Percentiles rank a stretch among this genome's conserved stretches.
Evolutionary conservation across 768 basidiomycete species (phyloP).

Genomic region (Tricholoma sp.): DNA sequence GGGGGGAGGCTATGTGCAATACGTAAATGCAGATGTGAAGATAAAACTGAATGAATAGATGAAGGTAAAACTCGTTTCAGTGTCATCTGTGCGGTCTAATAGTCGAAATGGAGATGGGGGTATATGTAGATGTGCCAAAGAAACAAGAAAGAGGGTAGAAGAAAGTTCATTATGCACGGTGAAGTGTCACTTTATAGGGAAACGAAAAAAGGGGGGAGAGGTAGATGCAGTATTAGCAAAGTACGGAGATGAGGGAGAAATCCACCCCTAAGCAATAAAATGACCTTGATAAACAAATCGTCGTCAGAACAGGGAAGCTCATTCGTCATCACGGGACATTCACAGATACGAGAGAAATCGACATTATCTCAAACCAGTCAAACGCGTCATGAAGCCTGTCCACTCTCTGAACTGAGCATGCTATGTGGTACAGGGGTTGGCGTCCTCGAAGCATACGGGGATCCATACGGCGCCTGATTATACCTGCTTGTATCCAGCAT

Average conservation of each 20-base stretch:
- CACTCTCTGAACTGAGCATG: constrained; percentile 6
- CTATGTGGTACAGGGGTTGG: constrained; percentile 22
- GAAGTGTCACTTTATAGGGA: not conserved
- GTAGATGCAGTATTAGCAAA: not conserved
- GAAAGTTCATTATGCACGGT: not conserved
- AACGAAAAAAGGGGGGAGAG: not conserved
- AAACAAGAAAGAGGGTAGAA: not conserved
- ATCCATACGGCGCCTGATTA: constrained; percentile 36
- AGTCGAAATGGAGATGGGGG: not conserved
- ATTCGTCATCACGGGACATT: constrained; percentile 1
- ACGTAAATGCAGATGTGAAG: not conserved
- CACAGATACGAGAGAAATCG: not conserved
- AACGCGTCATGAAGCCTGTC: not conserved
- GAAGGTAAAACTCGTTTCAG: not conserved
- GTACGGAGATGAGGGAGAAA: not conserved
- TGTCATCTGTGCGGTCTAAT: constrained; percentile 2
- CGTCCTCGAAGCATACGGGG: constrained; percentile 33
- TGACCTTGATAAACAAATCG: not conserved
- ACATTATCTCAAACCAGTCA: not conserved
- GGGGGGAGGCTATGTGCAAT: not conserved
- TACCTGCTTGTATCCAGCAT: constrained; percentile 32
- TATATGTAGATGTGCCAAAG: constrained; percentile 1
- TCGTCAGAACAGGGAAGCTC: constrained; percentile 1
- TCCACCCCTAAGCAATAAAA: not conserved
- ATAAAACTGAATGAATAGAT: not conserved